Base-by-base conservation (phyloP, 345 rosid genomes). In the Eucalyptus cloeziana region DNA sequence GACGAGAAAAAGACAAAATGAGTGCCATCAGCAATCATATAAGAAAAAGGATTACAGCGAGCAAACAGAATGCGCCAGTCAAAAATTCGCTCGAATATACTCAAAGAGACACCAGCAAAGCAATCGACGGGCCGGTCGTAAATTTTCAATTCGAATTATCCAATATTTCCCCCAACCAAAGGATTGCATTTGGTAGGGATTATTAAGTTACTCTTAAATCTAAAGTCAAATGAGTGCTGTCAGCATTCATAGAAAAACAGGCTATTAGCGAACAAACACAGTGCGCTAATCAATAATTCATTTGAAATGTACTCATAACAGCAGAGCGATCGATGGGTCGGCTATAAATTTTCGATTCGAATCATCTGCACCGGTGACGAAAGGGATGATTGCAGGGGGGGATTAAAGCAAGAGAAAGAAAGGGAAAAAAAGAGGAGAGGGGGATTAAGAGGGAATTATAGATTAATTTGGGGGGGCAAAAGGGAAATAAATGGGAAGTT, bases 211-310 rank as follows among this genome's bases (percentile, higher is more conserved):
- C 25, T 33, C 13, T 10, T 2, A 3, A 12, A 37, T 33, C 7
- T 4, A 33, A 17, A 62, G n/a, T 24, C 27, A 56, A 56, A 56
- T 24, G 30, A 24, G 62, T 56, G 30, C 13, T 2, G 30, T 56
- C 13, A 56, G 13, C 30, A 56, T 2, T 56, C 12, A 10, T 56
- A 56, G 6, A 10, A 56, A 56, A 56, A 56, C 24, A 9, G 27
- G 13, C 24, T 2, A 6, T 8, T 0, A 8, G 5, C 5, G 30
- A 9, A 5, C 30, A 24, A 56, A 56, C 27, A 2, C 10, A 24
- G 10, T 2, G 30, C 13, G 12, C 6, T 56, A 4, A 3, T 56
- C 62, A 56, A 56, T 9, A 56, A 56, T 56, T 56, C 30, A 22
- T 10, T 10, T 24, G 62, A 24, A 56, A 56, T 9, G 13, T 0